phyloP scores from a whole-genome alignment of 2,329 filamentous ascomycete genomes.

The Penicillium sclerotigenum region DNA sequence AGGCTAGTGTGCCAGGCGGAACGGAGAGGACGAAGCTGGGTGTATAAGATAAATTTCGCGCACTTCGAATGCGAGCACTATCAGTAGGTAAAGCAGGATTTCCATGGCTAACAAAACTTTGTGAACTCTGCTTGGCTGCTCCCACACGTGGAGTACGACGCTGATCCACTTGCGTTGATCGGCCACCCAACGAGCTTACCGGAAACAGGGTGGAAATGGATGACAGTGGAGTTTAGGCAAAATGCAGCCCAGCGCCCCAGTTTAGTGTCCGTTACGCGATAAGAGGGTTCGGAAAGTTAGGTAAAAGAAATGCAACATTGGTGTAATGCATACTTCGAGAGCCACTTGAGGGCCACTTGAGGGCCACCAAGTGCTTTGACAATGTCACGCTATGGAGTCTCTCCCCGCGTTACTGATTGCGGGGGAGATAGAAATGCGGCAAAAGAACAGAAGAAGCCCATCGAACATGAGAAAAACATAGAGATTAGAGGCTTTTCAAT shows the following conservation, averaged over 20 bases:
- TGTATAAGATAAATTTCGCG: slow-evolving; percentile 10
- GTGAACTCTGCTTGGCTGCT: slow-evolving; percentile 8
- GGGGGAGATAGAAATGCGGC: too few species aligned
- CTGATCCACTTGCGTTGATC: slow-evolving; percentile 17
- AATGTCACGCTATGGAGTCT: slow-evolving; percentile 8
- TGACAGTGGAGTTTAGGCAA: slow-evolving; percentile 3
- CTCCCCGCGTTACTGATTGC: slow-evolving; percentile 9
- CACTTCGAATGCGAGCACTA: slow-evolving; percentile 17
- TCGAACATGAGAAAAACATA: background rate
- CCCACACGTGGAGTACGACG: slow-evolving; percentile 25
- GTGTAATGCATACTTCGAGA: background rate
- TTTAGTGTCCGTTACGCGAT: slow-evolving; percentile 6
- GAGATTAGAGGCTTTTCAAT: background rate
- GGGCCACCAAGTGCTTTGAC: background rate
- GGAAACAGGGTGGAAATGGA: slow-evolving; percentile 6
- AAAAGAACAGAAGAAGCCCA: background rate
- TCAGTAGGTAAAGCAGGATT: slow-evolving; percentile 12
- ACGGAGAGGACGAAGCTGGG: background rate
- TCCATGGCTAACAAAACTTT: slow-evolving; percentile 14
- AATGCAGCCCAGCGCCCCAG: slow-evolving; percentile 2
- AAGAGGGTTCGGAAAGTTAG: slow-evolving; percentile 22
- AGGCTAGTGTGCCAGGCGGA: background rate
- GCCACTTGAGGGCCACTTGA: background rate
- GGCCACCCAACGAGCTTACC: slow-evolving; percentile 13
- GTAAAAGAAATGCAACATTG: slow-evolving; percentile 25